Base-by-base conservation (phyloP, 2,329 filamentous ascomycete genomes). In the Penicillium oxalicum region DNA sequence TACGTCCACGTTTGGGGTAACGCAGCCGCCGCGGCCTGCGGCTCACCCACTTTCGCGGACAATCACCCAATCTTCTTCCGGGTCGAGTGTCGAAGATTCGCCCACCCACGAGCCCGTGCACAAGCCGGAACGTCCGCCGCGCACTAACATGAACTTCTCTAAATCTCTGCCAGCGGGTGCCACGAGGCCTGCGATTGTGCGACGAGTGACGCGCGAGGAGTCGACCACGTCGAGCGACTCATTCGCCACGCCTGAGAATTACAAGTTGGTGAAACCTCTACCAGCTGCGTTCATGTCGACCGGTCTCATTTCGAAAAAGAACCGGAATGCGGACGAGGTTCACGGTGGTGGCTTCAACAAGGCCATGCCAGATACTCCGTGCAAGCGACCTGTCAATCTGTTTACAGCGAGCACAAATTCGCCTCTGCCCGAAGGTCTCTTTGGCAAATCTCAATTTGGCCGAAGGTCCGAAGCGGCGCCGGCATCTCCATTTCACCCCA, bases 231-330 rank as follows among this genome's bases (percentile, higher is more conserved):
- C 73, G 5, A 73, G 67, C n/a, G 68, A 67, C 9, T 73, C 74
- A 2, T 84, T 88, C 57, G 84, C 85, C 29, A 94, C 88, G 0
- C 88, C 88, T 0, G 79, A 85, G 46, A 81, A 80, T 47, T 93
- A 87, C 71, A 91, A 88, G 68, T 76, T 81, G 44, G 86, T 82
- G 6, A 89, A 84, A 63, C 86, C 91, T 24, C 78, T 87, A 48
- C 84, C 87, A 29, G 83, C 87, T 36, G 90, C 90, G 5, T 96
- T 96, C 70, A 90, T 89, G 76, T 97, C 93, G 1, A 97, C 93
- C 0, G 91, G 91, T 1, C 75, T 98, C 27, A 86, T 98, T 46
- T 96, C 93, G 9, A 98, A 98, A 73, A 88, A 94, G 68, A 94
- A 93, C 62, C 84, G 88, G 49, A 84, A 88, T 65, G 80, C 84